Evolutionary conservation across 345 rosid species (phyloP).

Genomic region (Salix udensis): DNA sequence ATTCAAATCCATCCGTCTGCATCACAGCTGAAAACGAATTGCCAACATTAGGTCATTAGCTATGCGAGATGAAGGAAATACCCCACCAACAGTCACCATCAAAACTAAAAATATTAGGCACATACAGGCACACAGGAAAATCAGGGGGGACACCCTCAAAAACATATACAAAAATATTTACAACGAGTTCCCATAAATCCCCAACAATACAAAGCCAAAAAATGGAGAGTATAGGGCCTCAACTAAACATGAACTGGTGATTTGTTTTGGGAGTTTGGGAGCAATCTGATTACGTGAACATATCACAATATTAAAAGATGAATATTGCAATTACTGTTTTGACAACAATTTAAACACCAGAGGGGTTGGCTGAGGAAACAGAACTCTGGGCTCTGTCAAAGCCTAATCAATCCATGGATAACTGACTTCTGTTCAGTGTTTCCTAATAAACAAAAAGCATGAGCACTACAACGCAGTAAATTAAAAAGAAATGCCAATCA

Average conservation of each 20-base stretch:
- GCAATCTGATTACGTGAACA: not conserved
- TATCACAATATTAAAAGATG: not conserved
- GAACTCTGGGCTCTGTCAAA: not conserved
- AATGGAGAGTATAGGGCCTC: not conserved
- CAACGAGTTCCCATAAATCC: not conserved
- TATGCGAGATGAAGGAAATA: not conserved
- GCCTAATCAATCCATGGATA: not conserved
- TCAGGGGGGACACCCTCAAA: not conserved
- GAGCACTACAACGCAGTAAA: not conserved
- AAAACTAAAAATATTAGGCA: not conserved
- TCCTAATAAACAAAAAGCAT: not conserved
- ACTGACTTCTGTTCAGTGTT: not conserved
- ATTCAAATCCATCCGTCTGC: slow-evolving; percentile 25
- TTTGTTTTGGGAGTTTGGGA: not conserved
- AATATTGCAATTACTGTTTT: not conserved
- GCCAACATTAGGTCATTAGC: not conserved
- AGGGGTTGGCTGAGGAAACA: not conserved
- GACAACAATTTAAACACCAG: not conserved
- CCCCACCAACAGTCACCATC: not conserved
- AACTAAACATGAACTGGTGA: not conserved
- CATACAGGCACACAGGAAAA: not conserved
- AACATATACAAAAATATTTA: not conserved
- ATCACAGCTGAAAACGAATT: slow-evolving; percentile 18
- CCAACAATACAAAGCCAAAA: not conserved
- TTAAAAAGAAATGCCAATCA: not conserved